Conservation (phyloP, 352 stramenopile genomes). For the Globisporangium echinulatum region DNA sequence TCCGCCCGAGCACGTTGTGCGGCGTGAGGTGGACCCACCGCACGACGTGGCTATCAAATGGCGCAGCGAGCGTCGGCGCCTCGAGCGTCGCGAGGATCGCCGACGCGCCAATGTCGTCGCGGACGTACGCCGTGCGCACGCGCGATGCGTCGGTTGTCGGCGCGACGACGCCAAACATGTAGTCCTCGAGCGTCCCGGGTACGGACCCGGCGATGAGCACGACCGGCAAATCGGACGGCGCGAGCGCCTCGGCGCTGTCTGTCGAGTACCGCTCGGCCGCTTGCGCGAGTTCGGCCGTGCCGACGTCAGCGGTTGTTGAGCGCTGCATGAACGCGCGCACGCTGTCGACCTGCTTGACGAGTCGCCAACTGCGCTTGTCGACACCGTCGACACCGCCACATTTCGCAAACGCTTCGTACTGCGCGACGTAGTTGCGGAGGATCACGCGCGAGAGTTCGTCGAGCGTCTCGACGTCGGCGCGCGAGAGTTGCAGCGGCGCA, state of each 20-base stretch:
- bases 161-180: conserved; percentile 11
- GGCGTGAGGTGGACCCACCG: conserved; percentile 12
- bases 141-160: conserved; percentile 3
- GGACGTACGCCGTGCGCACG: conserved; percentile 5
- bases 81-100: conserved; percentile 3
- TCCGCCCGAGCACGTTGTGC: neutral
- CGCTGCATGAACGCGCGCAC: too few species aligned
- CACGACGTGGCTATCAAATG: conserved; percentile 11
- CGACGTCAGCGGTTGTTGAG: too few species aligned
- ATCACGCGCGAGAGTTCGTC: conserved; percentile 20
- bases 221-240: conserved; percentile 4
- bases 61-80: conserved; percentile 5
- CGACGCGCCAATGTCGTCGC: neutral
- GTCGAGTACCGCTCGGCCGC: too few species aligned
- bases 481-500: too few species aligned
- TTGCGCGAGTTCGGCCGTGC: too few species aligned
- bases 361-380: too few species aligned
- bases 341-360: too few species aligned
- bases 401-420: neutral
- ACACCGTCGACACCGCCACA: too few species aligned
- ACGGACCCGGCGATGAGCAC: conserved; percentile 5
- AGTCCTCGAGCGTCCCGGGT: conserved; percentile 8
- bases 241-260: too few species aligned
- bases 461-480: conserved; percentile 5
- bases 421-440: conserved; percentile 16